Base-by-base conservation (phyloP, 2,329 filamentous ascomycete genomes). In the Colletotrichum sp. region DNA sequence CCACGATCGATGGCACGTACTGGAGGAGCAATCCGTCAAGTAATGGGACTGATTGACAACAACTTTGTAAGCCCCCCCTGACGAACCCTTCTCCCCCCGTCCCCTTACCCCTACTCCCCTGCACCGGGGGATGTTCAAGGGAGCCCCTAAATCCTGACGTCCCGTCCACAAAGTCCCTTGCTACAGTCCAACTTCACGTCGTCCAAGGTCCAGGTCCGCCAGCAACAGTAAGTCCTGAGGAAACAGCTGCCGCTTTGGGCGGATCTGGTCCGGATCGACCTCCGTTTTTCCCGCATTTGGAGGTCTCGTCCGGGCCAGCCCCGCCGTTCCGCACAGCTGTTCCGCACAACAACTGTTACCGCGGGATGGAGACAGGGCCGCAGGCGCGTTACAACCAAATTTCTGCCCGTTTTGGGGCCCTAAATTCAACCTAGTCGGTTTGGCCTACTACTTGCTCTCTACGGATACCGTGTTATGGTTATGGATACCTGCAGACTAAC, bases 211-310 rank as follows among this genome's bases (percentile, higher is more conserved):
- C 64, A n/a, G 43, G 28, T 24, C 43, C 32, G 38, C 56, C 56
- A 32, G 28, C 32, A 43, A 48, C 61, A 28, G 38, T 24, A 34
- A 56, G 32, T 48, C 21, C 60, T 43, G 48, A 30, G 58, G 67
- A 24, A 36, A 66, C 56, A 72, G 43, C 73, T 75, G 38, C 62
- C 56, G 16, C 12, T 43, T 68, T 67, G 32, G 73, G 73, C 62
- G 73, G 69, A 68, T 67, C 30, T 72, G 15, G 28, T 72, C 73
- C 73, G 73, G 62, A 72, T 72, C 28, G 36, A 15, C 69, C 73
- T 66, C 73, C 73, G 62, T 24, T 26, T 48, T 72, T n/a, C 62
- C 73, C 69, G 69, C 16, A 72, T 72, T 72, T 32, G 62, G 73
- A 43, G 43, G 69, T 64, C 61, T 75, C n/a, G 9, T 72, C 73